Base-by-base conservation (phyloP, 106 monocot genomes). In the Cymbidium sinense region DNA sequence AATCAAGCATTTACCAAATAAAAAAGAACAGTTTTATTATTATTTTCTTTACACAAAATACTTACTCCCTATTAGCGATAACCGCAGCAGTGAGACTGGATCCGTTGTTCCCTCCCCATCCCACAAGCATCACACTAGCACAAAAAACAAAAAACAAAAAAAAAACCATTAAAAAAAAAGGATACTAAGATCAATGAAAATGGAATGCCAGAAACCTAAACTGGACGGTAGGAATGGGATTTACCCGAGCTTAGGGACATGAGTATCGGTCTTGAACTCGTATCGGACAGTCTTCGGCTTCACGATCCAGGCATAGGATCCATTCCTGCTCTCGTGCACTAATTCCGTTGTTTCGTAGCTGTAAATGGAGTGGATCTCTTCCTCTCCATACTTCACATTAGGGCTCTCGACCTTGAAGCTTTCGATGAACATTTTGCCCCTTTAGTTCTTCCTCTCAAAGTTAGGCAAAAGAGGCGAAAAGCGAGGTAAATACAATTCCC, bases 91-190 rank as follows among this genome's bases (percentile, higher is more conserved):
- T 98, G 61, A 98, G 82, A 23, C 94, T 94, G 55, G 96, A 92
- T 29, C 96, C 96, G 73, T 98, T 98, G 86, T 98, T 98, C 47
- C 96, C 96, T 52, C 96, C 96, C 96, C 96, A 98, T 34, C 96
- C 96, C 73, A 98, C 96, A 39, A 98, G 88, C 95, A 95, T 95
- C 78, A 95, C 88, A 36, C 95, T 95, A 70, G 12, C 0, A 21
- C 51, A 58, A 8, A 36, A 43, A 17, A 31, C 70, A 62, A 47
- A 50, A 21, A 58, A n/a, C n/a, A n/a, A n/a, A n/a, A n/a, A n/a
- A n/a, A n/a, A n/a, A n/a, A n/a, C n/a, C n/a, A n/a, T n/a, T n/a
- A n/a, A 69, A 64, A 54, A 37, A 27, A 19, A 76, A 36, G 76
- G 61, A 70, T 18, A 43, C 23, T 31, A 8, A 11, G 10, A 74